A percentile compares a stretch with the other conserved stretches of the same genome.
These are phyloP conservation scores for Stachybotrys chartarum DNA, from an alignment of 2,329 filamentous ascomycete species.

Conservation along the genomic window DNA sequence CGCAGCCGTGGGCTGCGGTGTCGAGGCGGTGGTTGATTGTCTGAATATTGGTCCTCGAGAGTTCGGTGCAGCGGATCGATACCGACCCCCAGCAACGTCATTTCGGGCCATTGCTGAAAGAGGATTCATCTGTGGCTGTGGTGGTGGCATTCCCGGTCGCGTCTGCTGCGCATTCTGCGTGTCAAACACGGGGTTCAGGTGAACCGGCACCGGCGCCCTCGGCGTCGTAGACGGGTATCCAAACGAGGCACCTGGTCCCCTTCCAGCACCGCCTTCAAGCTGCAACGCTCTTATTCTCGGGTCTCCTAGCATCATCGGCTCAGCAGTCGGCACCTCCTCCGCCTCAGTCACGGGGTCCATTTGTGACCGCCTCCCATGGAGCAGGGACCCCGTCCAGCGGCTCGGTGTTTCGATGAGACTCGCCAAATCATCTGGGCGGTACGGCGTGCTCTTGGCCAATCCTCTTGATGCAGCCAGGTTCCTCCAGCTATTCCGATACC, in stretches of 20 bases:
- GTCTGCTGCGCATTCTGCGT: slow-evolving; percentile 1
- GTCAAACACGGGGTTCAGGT: slow-evolving; percentile 30
- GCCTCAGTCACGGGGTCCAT: slow-evolving; percentile 23
- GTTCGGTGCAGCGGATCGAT: not conserved
- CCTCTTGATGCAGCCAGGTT: slow-evolving; percentile 16
- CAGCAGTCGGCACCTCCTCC: slow-evolving; percentile 16
- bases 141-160: not conserved
- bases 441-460: slow-evolving; percentile 12
- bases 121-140: not conserved
- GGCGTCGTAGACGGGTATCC: slow-evolving; percentile 34
- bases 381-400: slow-evolving; percentile 35
- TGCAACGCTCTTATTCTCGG: slow-evolving; percentile 8
- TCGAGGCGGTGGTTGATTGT: not conserved
- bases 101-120: not conserved
- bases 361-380: slow-evolving; percentile 22
- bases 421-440: slow-evolving; percentile 10
- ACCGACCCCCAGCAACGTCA: not conserved
- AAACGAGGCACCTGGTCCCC: slow-evolving; percentile 5
- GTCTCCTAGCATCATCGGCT: slow-evolving; percentile 12
- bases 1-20: too few species aligned
- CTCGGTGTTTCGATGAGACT: slow-evolving; percentile 33
- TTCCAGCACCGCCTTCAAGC: not conserved
- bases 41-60: not conserved
- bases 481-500: slow-evolving; percentile 16
- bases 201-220: slow-evolving; percentile 31